Conservation (phyloP, 495 filamentous ascomycete species). For the Talaromyces stipitatus region DNA sequence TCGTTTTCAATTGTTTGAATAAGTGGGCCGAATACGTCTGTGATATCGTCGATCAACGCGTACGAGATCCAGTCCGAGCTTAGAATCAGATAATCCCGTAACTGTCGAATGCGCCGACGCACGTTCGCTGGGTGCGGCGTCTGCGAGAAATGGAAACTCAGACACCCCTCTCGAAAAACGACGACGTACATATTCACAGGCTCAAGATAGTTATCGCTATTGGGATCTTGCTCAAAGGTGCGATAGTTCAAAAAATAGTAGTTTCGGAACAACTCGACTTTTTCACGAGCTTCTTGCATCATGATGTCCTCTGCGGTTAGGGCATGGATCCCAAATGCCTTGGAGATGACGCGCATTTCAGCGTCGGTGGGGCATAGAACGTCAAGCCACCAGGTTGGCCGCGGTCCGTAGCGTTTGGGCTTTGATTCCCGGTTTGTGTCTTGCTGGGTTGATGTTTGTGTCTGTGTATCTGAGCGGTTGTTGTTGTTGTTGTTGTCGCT, state of each 20-base stretch:
- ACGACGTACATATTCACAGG: constrained; percentile 97
- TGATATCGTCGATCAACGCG: constrained; percentile 96
- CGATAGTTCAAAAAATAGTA: constrained; percentile 99
- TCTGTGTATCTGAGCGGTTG: background rate
- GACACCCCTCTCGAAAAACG: constrained; percentile 89
- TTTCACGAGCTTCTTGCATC: constrained; percentile 93
- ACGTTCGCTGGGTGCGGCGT: constrained; percentile 95
- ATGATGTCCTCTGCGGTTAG: constrained; percentile 94
- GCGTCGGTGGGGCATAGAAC: constrained; percentile 81
- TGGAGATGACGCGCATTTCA: constrained; percentile 87
- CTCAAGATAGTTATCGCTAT: constrained; percentile 81
- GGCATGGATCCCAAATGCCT: constrained; percentile 91
- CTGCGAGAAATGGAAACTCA: constrained; percentile 92
- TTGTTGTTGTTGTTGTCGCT: background rate
- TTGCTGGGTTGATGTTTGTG: background rate
- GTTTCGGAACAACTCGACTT: constrained; percentile 92
- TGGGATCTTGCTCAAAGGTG: constrained; percentile 88
- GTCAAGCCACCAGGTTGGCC: constrained; percentile 95
- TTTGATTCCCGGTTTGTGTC: constrained; percentile 24
- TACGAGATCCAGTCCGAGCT: constrained; percentile 98
- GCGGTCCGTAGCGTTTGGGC: constrained; percentile 69
- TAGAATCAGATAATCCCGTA: constrained; percentile 88
- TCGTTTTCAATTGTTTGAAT: constrained; percentile 87
- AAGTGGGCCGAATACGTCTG: constrained; percentile 85
- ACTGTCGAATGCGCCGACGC: constrained; percentile 81